phyloP scores from a whole-genome alignment of 495 filamentous ascomycete species.

The Podospora appendiculata region DNA sequence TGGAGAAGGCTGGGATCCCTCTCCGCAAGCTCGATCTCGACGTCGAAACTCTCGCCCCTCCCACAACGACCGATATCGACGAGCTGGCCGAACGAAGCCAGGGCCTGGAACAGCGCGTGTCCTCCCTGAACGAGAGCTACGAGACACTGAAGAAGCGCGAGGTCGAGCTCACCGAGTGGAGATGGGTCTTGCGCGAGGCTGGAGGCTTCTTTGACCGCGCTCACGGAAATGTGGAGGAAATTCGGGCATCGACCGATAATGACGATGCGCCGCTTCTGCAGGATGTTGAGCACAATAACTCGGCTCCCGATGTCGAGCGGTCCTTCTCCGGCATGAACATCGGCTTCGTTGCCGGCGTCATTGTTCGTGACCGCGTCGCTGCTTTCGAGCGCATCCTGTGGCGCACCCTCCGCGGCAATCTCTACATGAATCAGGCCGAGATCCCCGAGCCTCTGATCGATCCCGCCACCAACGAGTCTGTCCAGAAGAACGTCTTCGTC shows the following conservation, averaged over 20 bases:
- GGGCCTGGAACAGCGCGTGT: slow-evolving; percentile 83
- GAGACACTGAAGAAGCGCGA: slow-evolving; percentile 96
- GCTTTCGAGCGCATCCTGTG: slow-evolving; percentile 96
- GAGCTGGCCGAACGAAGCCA: slow-evolving; percentile 87
- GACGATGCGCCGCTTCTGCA: slow-evolving; percentile 76
- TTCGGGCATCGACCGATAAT: slow-evolving; percentile 81
- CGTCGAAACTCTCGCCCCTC: slow-evolving; percentile 72
- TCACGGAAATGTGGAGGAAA: slow-evolving; percentile 93
- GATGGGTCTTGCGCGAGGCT: slow-evolving; percentile 91
- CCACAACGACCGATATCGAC: slow-evolving; percentile 88
- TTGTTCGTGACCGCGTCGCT: slow-evolving; percentile 83
- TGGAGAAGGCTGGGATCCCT: slow-evolving; percentile 81
- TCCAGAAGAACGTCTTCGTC: slow-evolving; percentile 97
- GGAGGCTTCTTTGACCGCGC: slow-evolving; percentile 96
- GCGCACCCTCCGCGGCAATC: slow-evolving; percentile 91
- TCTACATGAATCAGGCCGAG: slow-evolving; percentile 99
- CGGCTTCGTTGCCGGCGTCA: slow-evolving; percentile 98
- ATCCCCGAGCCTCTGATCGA: slow-evolving; percentile 93
- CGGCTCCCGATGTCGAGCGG: slow-evolving; percentile 70
- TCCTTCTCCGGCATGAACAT: slow-evolving; percentile 96
- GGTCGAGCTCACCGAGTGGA: slow-evolving; percentile 94
- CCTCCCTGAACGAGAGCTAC: slow-evolving; percentile 91
- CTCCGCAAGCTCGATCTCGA: slow-evolving; percentile 83
- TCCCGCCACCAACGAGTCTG: slow-evolving; percentile 79
- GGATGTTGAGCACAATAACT: slow-evolving; percentile 76